A percentile compares a stretch with the other conserved stretches of the same genome.
Evolutionary conservation across 192 early-diverging fungal species (phyloP).

Genomic region (Entrophospora sp.): DNA sequence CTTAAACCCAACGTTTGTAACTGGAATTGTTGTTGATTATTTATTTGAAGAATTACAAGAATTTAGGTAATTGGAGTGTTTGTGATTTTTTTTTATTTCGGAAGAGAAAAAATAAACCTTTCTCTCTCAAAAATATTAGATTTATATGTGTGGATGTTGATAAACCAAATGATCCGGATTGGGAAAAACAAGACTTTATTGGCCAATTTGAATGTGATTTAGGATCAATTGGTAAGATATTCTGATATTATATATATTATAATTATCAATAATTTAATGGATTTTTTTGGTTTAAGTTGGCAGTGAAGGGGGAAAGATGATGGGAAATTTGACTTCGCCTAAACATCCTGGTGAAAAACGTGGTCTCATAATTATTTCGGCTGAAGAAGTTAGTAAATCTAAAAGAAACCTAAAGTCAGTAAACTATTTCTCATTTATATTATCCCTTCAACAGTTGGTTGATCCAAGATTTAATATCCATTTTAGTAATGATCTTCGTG

Average conservation of each 20-base stretch:
- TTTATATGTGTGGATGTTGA: slow-evolving; percentile 33
- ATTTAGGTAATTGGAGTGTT: slow-evolving; percentile 21
- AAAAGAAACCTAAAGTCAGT: slow-evolving; percentile 28
- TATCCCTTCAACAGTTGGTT: too few relatives aligned
- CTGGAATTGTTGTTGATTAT: slow-evolving; percentile 31
- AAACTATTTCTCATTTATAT: slow-evolving; percentile 18
- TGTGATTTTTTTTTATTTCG: slow-evolving; percentile 16
- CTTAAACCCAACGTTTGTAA: slow-evolving; percentile 40
- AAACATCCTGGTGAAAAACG: slow-evolving; percentile 25
- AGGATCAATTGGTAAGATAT: slow-evolving; percentile 28
- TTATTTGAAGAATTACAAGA: slow-evolving; percentile 37
- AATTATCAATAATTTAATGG: slow-evolving; percentile 22
- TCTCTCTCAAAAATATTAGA: neutral
- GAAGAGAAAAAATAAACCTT: too few relatives aligned
- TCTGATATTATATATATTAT: neutral
- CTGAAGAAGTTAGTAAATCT: slow-evolving; percentile 29
- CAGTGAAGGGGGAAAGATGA: neutral
- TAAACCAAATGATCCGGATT: slow-evolving; percentile 27
- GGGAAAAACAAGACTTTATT: slow-evolving; percentile 31
- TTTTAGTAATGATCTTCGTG: too few relatives aligned
- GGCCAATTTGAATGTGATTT: slow-evolving; percentile 37
- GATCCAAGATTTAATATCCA: too few relatives aligned
- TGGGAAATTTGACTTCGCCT: neutral
- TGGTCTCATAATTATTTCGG: slow-evolving; percentile 36
- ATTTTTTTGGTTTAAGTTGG: slow-evolving; percentile 19